Evolutionary conservation across 176 grass and related monocot genomes (phyloP).

Genomic region (Carex parvula): DNA sequence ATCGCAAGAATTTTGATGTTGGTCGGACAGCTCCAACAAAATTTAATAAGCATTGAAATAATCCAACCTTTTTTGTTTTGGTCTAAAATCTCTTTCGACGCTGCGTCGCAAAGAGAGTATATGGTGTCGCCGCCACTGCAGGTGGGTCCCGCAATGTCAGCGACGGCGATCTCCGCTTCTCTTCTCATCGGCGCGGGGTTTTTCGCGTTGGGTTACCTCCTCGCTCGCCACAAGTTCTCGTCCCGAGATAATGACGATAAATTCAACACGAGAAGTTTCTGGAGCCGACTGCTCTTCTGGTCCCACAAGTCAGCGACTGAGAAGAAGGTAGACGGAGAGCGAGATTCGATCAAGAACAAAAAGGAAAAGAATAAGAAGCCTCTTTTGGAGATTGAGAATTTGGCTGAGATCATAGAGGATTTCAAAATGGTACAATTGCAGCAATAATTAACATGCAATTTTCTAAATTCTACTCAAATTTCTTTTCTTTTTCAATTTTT

Average conservation of each 20-base stretch:
- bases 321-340: slow-evolving; percentile 32
- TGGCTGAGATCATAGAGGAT: slow-evolving; percentile 84
- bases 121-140: background rate
- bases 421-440: slow-evolving; percentile 73
- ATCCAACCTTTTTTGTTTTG: too few relatives aligned
- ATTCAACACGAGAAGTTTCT: background rate
- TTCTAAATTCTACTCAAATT: too few relatives aligned
- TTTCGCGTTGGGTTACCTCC: slow-evolving; percentile 77
- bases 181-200: slow-evolving; percentile 65
- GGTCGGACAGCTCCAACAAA: too few relatives aligned
- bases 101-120: background rate
- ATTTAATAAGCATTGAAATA: too few relatives aligned
- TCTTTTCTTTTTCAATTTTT: too few relatives aligned
- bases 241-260: slow-evolving; percentile 55
- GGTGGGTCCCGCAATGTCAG: slow-evolving; percentile 28
- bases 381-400: slow-evolving; percentile 71
- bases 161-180: slow-evolving; percentile 26
- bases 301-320: slow-evolving; percentile 38
- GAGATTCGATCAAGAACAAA: background rate
- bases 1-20: too few relatives aligned
- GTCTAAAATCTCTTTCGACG: too few relatives aligned
- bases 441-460: too few relatives aligned
- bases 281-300: slow-evolving; percentile 55
- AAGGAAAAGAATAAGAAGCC: slow-evolving; percentile 24
- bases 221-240: slow-evolving; percentile 41